phyloP scores from a whole-genome alignment of 2,329 filamentous ascomycete species.

The Trichoderma citrinoviride region DNA sequence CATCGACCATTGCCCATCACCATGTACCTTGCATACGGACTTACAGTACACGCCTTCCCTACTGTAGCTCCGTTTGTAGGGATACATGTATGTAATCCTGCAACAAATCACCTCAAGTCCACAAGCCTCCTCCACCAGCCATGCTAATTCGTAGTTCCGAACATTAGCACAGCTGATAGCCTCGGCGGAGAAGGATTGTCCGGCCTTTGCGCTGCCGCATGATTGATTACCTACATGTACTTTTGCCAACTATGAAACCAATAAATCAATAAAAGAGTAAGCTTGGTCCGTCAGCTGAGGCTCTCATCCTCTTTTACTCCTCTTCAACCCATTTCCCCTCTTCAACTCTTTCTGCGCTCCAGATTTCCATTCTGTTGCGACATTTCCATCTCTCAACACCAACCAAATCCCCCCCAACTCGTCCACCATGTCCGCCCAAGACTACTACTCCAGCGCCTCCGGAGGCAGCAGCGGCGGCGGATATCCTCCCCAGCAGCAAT shows the following conservation, averaged over 20 bases:
- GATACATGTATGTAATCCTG: neutral
- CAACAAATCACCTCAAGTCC: neutral
- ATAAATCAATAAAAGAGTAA: conserved; percentile 12
- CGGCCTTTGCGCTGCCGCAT: neutral
- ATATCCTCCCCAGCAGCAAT: conserved; percentile 28
- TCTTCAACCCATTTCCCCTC: neutral
- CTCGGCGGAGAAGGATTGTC: neutral
- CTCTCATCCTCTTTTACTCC: neutral
- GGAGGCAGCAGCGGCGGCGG: conserved; percentile 27
- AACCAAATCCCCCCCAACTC: neutral
- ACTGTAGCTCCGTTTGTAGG: too few species aligned
- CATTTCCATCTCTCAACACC: neutral
- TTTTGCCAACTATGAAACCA: too few species aligned
- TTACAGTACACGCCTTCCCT: neutral
- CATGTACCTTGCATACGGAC: conserved; percentile 10
- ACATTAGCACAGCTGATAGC: neutral
- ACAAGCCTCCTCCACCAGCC: neutral
- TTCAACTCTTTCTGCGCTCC: neutral
- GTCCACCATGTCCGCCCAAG: conserved; percentile 37
- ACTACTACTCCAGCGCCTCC: conserved; percentile 38
- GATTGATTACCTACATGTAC: neutral
- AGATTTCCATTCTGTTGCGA: neutral
- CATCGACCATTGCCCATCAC: neutral
- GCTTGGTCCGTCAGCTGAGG: neutral
- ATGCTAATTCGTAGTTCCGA: conserved; percentile 1